Evolutionary conservation across 306 rosid genomes (phyloP), one percentile per base, ranked within the genome.

Genomic region (Pueraria montana): DNA sequence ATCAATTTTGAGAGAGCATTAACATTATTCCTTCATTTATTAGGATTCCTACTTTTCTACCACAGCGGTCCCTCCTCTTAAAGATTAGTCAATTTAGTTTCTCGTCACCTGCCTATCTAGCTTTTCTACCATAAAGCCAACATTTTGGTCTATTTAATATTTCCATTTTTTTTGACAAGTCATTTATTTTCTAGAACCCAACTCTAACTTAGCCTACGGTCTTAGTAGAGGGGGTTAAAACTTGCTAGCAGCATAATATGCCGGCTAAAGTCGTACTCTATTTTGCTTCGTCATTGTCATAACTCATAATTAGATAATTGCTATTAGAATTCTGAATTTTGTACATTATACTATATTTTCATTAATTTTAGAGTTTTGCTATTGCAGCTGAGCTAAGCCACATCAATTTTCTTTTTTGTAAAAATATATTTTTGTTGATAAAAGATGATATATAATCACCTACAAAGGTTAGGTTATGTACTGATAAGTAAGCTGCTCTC

Each of bases 11-110:
- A 72, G 76, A 53, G 43, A 72, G 30, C 67, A 52, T 61, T 32
- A 72, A 76, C 85, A 82, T 77, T 69, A 84, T 87, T 84, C 90
- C 73, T 73, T 83, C 84, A 80, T 86, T 87, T 70, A 84, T 80
- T 77, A 52, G 65, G 59, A n/a, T 64, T 71, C 72, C 85, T 81
- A 71, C 83, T 77, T 85, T 72, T 82, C 53, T 52, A 59, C 18
- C 40, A 58, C 11, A 42, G 53, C 24, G 83, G 86, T 14, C 84
- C 85, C 86, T 72, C 76, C 73, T n/a, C 61, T 55, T 78, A 38
- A 82, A 65, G 50, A 71, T 55, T 64, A 13, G 70, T 81, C 64
- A 12, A 53, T 63, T 74, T 14, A 26, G 73, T 71, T 46, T 36
- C 45, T 61, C 12, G 3, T 78, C 76, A 38, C 80, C 70, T 72